phyloP scores from a whole-genome alignment of 176 grass and related monocot species.

The Aegilops sharonensis region DNA sequence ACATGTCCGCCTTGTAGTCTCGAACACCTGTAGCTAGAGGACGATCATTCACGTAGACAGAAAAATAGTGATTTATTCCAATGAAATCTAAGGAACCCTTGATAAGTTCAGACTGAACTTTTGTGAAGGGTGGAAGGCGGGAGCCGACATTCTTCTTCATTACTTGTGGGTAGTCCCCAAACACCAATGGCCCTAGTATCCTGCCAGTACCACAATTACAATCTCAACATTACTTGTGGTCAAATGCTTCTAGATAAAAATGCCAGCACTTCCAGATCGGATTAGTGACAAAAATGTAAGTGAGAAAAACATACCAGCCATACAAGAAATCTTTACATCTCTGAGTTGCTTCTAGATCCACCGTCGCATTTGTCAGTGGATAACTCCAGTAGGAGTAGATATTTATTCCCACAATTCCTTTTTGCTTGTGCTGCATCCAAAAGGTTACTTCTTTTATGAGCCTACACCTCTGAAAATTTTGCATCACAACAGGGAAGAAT shows the following conservation, averaged over 20 bases:
- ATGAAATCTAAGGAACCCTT: conserved; percentile 45
- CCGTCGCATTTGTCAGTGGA: conserved; percentile 40
- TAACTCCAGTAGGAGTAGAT: conserved; percentile 48
- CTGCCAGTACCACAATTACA: background rate
- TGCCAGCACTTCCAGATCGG: too few species aligned
- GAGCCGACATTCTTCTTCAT: conserved; percentile 43
- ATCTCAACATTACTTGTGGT: background rate
- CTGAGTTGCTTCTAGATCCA: conserved; percentile 45
- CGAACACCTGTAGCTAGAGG: background rate
- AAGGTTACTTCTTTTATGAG: background rate
- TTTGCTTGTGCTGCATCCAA: conserved; percentile 29
- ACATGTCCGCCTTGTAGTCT: background rate
- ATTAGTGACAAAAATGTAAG: too few species aligned
- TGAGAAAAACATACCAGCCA: conserved; percentile 49
- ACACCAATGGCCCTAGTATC: conserved; percentile 42
- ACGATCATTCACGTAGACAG: background rate
- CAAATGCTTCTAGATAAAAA: background rate
- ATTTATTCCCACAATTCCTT: conserved; percentile 51
- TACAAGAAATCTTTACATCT: conserved; percentile 32
- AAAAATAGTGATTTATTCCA: conserved; percentile 7
- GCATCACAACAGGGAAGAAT: background rate
- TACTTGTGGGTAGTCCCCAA: conserved; percentile 48
- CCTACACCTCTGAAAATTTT: conserved; percentile 41
- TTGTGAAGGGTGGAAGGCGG: conserved; percentile 39
- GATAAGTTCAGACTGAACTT: conserved; percentile 40